Base-by-base conservation (phyloP, 225 moss, liverwort and hornwort species). In the Takakia lepidozioides region DNA sequence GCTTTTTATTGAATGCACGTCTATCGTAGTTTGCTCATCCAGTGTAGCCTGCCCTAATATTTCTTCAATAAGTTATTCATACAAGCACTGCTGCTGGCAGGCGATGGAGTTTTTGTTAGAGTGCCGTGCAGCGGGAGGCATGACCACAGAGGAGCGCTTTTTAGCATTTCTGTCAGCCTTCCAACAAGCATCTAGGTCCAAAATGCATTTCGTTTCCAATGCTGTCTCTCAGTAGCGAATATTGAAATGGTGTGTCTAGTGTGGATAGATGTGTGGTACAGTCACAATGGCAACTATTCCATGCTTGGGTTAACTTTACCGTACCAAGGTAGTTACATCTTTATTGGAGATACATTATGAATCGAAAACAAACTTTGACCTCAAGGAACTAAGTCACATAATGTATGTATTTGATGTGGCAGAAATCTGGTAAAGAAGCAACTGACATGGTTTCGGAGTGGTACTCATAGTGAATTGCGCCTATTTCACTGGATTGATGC, bases 381-480 rank as follows among this genome's bases (percentile, higher is more conserved):
- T n/a, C n/a, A n/a, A n/a, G n/a, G n/a, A n/a, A n/a, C n/a, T n/a
- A n/a, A n/a, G n/a, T n/a, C n/a, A n/a, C n/a, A n/a, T n/a, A n/a
- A n/a, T n/a, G n/a, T n/a, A n/a, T n/a, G n/a, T n/a, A n/a, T n/a
- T 28, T 25, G 34, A 43, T 18, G 43, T 57, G 29, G 32, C 71
- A 89, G 95, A 70, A 95, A 95, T 57, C 82, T 84, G 58, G 90
- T 84, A 55, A 90, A 82, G 57, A 74, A 80, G 70, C 95, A 95
- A 73, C 55, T 86, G 21, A 82, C 81, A 16, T 90, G 95, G 95
- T 95, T 90, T 61, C 80, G 90, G 48, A 77, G 73, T 47, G 82
- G 87, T 52, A 76, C 78, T 49, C 66, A 60, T 56, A 78, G 78
- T 26, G 78, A 78, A n/a, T n/a, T n/a, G 66, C 73, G 65, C 59